These are phyloP conservation scores for Sporisorium exsertum DNA, from an alignment of 1,284 basidiomycete genomes.

Conservation along the genomic window DNA sequence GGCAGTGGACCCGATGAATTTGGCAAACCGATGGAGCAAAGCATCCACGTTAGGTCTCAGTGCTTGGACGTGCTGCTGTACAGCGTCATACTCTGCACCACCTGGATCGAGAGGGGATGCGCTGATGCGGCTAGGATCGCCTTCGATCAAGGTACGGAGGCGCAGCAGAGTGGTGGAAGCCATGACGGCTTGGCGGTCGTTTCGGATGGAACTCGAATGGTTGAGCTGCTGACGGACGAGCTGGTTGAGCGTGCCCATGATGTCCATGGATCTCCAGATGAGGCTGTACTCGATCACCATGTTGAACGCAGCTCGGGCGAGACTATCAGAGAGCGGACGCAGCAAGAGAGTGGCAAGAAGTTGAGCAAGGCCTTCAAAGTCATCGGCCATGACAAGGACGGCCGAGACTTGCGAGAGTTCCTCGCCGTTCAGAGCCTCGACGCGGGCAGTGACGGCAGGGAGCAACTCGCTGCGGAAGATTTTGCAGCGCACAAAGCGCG, in stretches of 20 bases:
- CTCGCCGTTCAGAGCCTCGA: conserved; percentile 30
- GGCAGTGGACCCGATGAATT: conserved; percentile 1
- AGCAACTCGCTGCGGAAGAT: conserved; percentile 38
- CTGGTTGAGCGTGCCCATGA: conserved; percentile 47
- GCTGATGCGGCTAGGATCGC: conserved; percentile 23
- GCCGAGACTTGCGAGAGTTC: conserved; percentile 37
- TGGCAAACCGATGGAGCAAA: conserved; percentile 28
- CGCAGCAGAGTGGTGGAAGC: conserved; percentile 45
- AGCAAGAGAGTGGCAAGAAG: conserved; percentile 35
- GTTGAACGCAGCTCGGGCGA: conserved; percentile 42
- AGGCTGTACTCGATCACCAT: conserved; percentile 42
- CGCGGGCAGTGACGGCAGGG: conserved; percentile 35
- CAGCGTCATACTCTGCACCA: conserved; percentile 15
- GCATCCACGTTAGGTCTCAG: conserved; percentile 30
- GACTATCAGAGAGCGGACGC: conserved; percentile 33
- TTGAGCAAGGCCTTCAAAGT: conserved; percentile 45
- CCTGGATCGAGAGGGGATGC: conserved; percentile 9
- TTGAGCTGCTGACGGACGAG: conserved; percentile 52
- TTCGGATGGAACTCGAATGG: conserved; percentile 43
- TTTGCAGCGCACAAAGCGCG: conserved; percentile 52
- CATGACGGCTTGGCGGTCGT: conserved; percentile 48
- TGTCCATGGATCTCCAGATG: conserved; percentile 47
- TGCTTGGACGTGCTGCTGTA: conserved; percentile 33
- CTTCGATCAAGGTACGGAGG: conserved; percentile 45
- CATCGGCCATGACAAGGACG: conserved; percentile 32